Evolutionary conservation across 2,329 filamentous ascomycete species (phyloP), one percentile per base, ranked within the genome.

Genomic region (Beauveria caledonica): DNA sequence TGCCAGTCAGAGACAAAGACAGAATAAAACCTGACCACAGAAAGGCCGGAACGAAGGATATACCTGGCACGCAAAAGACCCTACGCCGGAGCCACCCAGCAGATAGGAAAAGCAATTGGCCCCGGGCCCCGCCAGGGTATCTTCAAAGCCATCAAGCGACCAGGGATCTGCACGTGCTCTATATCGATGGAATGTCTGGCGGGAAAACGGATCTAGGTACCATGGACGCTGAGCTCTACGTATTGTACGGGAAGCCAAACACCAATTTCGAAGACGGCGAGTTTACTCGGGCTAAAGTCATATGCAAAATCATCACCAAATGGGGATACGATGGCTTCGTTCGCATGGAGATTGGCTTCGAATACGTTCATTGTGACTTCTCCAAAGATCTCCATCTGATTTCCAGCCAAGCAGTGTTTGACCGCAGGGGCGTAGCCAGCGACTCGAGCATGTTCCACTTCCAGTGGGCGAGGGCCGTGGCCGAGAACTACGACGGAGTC

Each of bases 101-200:
- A 49, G 8, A 19, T 3, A 3, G 23, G 46, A 49, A 17, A 8
- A 62, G 21, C 60, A 62, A 44, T 27, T 4, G 25, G 19, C 45
- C 10, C 27, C 11, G 17, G 33, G 5, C 33, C 1, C 19, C 10
- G 5, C 50, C 50, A 2, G 87, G 87, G 8, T 88, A 85, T 65
- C 74, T 90, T 1, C 87, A 90, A 66, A 86, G 81, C 0, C 91
- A 90, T 68, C 77, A 77, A 7, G 80, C 86, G 3, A 79, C 73
- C 1, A 78, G 81, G 15, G 74, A 80, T 5, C 73, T 90, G 1
- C 78, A 79, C 11, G 74, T 90, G 3, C 73, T 91, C 3, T 89
- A 90, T 66, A 69, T 90, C 17, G 88, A 91, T 67, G 88, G 88
- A 4, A 85, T 86, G 76, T 81, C 82, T 2, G 88, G 86, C 0